Conservation (phyloP, 1,139 yeast genomes). For the Pichia sp. region DNA sequence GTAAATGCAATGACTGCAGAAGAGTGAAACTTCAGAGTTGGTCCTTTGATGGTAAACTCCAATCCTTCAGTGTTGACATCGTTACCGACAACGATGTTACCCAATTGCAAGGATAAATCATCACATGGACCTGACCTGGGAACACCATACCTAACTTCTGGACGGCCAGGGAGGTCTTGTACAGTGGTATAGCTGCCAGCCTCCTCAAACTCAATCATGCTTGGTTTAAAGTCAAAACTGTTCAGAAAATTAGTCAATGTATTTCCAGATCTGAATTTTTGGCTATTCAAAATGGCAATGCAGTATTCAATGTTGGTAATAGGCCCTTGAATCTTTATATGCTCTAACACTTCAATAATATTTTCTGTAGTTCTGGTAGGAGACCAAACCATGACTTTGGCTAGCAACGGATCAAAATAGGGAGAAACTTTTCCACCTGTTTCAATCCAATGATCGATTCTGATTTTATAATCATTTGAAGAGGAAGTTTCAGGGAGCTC, state of each 20-base stretch:
- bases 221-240: conserved; percentile 25
- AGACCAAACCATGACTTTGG: conserved; percentile 34
- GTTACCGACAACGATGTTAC: conserved; percentile 31
- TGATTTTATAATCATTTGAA: conserved; percentile 17
- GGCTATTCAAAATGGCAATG: conserved; percentile 23
- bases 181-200: conserved; percentile 32
- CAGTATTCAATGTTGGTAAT: conserved; percentile 31
- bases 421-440: conserved; percentile 33
- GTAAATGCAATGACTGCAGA: conserved; percentile 26
- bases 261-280: conserved; percentile 22
- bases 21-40: conserved; percentile 28
- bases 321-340: conserved; percentile 29
- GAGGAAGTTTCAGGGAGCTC: conserved; percentile 20
- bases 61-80: conserved; percentile 25
- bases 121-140: conserved; percentile 33
- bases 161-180: conserved; percentile 32
- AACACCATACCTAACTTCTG: conserved; percentile 26
- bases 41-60: conserved; percentile 31
- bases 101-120: conserved; percentile 28
- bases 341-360: conserved; percentile 25
- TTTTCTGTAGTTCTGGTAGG: conserved; percentile 24
- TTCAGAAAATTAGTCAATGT: conserved; percentile 29
- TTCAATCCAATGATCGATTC: conserved; percentile 34
- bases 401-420: conserved; percentile 33
- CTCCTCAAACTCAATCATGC: conserved; percentile 27